Conservation (phyloP, 2,329 filamentous ascomycete species). For the Pseudonectria foliicola region DNA sequence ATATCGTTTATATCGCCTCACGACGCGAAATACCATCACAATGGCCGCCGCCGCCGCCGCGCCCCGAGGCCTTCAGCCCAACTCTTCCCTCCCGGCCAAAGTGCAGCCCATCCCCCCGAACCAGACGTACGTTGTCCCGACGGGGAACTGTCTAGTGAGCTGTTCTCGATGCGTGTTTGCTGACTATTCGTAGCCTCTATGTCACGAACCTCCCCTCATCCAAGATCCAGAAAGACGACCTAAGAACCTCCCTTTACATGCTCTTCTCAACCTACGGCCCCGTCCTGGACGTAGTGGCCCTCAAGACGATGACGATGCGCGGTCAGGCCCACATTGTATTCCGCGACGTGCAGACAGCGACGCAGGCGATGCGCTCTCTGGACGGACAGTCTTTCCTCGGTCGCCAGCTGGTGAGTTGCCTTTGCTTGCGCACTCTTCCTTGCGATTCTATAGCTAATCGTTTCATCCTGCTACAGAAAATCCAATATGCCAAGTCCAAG, state of each 20-base stretch:
- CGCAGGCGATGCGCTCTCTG: slow-evolving; percentile 83
- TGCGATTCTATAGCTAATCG: slow-evolving; percentile 4
- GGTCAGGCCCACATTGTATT: slow-evolving; percentile 93
- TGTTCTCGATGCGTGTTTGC: neutral
- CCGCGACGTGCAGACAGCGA: slow-evolving; percentile 82
- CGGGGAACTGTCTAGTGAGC: neutral
- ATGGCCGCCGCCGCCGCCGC: slow-evolving; percentile 31
- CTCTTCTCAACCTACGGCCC: slow-evolving; percentile 91
- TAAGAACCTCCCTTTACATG: slow-evolving; percentile 83
- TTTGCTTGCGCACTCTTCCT: neutral
- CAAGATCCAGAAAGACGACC: slow-evolving; percentile 82
- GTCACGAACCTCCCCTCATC: slow-evolving; percentile 77
- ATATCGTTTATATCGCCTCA: slow-evolving; percentile 2
- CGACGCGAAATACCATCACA: slow-evolving; percentile 5
- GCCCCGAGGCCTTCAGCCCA: slow-evolving; percentile 33
- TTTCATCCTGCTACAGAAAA: slow-evolving; percentile 54
- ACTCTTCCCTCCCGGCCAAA: slow-evolving; percentile 40
- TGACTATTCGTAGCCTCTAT: slow-evolving; percentile 60
- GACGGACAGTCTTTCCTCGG: slow-evolving; percentile 84
- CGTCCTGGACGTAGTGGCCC: slow-evolving; percentile 82
- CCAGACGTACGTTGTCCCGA: slow-evolving; percentile 56
- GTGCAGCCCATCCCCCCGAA: slow-evolving; percentile 57
- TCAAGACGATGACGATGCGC: slow-evolving; percentile 88
- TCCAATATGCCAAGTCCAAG: slow-evolving; percentile 83
- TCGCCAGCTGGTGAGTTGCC: slow-evolving; percentile 64